A percentile compares a stretch with the other conserved stretches of the same genome.
phyloP scores from a whole-genome alignment of 257 asterid genomes.

The Solanum bukasovii region DNA sequence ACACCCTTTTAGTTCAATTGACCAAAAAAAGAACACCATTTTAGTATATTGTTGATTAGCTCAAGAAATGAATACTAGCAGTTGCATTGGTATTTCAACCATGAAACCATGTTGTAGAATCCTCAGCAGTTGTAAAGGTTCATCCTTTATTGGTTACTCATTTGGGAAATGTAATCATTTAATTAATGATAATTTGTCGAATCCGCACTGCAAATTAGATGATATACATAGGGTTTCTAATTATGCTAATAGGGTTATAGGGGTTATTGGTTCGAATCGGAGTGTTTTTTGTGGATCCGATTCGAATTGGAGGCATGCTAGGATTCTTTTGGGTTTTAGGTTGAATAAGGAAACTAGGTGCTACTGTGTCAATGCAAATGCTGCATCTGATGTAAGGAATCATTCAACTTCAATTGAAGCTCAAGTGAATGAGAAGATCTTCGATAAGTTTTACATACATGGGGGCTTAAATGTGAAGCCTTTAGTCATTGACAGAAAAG shows the following conservation, averaged over 20 bases:
- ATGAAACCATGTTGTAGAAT: constrained; percentile 48
- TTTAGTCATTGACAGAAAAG: constrained; percentile 31
- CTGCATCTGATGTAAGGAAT: constrained; percentile 52
- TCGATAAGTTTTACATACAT: constrained; percentile 52
- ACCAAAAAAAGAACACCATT: not conserved
- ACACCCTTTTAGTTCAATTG: not conserved
- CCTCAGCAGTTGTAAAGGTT: constrained; percentile 30
- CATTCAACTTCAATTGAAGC: constrained; percentile 52
- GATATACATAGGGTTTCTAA: constrained; percentile 6
- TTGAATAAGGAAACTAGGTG: constrained; percentile 9
- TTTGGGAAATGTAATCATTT: constrained; percentile 19
- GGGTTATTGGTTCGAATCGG: constrained; percentile 29
- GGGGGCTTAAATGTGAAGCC: constrained; percentile 57
- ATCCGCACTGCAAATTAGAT: constrained; percentile 22
- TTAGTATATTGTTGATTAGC: not conserved
- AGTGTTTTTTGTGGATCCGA: constrained; percentile 36
- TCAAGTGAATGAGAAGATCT: constrained; percentile 31
- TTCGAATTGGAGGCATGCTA: constrained; percentile 42
- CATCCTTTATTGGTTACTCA: constrained; percentile 43
- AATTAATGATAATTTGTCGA: constrained; percentile 24
- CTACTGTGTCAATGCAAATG: constrained; percentile 28
- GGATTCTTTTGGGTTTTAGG: constrained; percentile 24
- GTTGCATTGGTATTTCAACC: constrained; percentile 44
- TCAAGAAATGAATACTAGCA: constrained; percentile 34
- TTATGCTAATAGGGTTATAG: constrained; percentile 12